phyloP scores from a whole-genome alignment of 176 grass and related monocot genomes.

The Elymus sibiricus region DNA sequence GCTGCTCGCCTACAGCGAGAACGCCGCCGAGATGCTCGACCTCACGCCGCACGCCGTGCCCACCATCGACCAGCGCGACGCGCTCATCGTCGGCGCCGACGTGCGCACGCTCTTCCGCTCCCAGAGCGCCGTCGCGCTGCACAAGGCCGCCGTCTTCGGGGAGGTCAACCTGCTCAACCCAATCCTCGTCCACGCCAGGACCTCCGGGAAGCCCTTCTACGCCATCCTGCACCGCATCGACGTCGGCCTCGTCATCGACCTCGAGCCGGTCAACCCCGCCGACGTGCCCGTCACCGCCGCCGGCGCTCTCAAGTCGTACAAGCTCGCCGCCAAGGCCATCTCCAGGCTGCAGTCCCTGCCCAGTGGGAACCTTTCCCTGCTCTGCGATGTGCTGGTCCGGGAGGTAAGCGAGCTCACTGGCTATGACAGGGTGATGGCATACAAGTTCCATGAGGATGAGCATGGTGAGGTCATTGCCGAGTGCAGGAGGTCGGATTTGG shows the following conservation, averaged over 20 bases:
- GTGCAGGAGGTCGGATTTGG: conserved; percentile 79
- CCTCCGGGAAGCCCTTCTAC: conserved; percentile 93
- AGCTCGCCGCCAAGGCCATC: conserved; percentile 92
- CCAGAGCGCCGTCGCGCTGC: conserved; percentile 62
- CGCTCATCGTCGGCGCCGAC: conserved; percentile 60
- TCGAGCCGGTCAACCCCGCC: conserved; percentile 81
- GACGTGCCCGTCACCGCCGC: conserved; percentile 80
- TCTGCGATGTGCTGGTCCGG: conserved; percentile 89
- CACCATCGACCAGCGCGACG: conserved; percentile 83
- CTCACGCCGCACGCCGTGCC: conserved; percentile 87
- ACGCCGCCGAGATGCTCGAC: conserved; percentile 97
- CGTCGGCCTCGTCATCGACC: conserved; percentile 77
- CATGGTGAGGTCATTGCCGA: conserved; percentile 94
- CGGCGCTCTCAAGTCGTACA: conserved; percentile 84
- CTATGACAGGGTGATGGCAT: conserved; percentile 92
- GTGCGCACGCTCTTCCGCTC: conserved; percentile 73
- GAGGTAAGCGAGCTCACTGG: conserved; percentile 86
- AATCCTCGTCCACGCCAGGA: conserved; percentile 86
- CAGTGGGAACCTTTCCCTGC: conserved; percentile 81
- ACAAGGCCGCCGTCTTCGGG: conserved; percentile 76
- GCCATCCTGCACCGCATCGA: conserved; percentile 85
- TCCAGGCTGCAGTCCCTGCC: conserved; percentile 84
- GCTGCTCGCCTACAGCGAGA: conserved; percentile 85
- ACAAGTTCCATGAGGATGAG: conserved; percentile 98
- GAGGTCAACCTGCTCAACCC: conserved; percentile 89